Base-by-base conservation (phyloP, 371 early-diverging fungal genomes). In the Pancytospora philotis region DNA sequence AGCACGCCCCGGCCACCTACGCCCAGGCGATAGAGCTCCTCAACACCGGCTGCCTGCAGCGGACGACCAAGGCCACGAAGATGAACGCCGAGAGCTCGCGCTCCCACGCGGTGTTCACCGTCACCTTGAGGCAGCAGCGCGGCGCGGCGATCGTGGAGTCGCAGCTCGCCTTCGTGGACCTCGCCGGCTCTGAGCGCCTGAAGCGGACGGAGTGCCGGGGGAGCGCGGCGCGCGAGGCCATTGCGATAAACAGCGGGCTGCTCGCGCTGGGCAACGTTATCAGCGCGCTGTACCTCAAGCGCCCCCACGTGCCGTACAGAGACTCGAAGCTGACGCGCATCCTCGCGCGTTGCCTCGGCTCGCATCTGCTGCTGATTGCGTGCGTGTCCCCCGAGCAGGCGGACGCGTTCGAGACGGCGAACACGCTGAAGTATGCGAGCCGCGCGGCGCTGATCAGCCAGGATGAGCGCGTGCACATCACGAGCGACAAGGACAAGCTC, bases 181-280 rank as follows among this genome's bases (percentile, higher is more conserved):
- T 99, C 73, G 99, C 99, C 34, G 99, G 99, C 27, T 90, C 90
- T 39, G 99, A 99, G 80, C 85, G 98, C 58, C 77, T 95, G 27
- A 96, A 95, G 79, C 84, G 89, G 38, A 95, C 96, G 0, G 84
- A 88, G 37, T 92, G 94, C 0, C 87, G 86, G 55, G 96, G 95
- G 13, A 92, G 90, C 51, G 85, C 90, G 58, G 87, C 88, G 48
- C 90, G 89, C 79, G 99, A 99, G 80, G 91, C 93, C 50, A 96
- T 95, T 64, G 86, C 88, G 37, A 99, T 97, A 76, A 99, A 97
- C 79, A 87, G 88, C 10, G 96, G 97, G 3, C 85, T 98, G 4
- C 83, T 95, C 37, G 93, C 93, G 0, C 84, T 99, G 19, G 95
- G 96, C 68, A 98, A 95, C 77, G 97, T 96, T 2, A 99, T 99